A percentile compares a stretch with the other conserved stretches of the same genome.
Evolutionary conservation across 306 rosid species (phyloP).

Genomic region (Astragalus membranaceus): DNA sequence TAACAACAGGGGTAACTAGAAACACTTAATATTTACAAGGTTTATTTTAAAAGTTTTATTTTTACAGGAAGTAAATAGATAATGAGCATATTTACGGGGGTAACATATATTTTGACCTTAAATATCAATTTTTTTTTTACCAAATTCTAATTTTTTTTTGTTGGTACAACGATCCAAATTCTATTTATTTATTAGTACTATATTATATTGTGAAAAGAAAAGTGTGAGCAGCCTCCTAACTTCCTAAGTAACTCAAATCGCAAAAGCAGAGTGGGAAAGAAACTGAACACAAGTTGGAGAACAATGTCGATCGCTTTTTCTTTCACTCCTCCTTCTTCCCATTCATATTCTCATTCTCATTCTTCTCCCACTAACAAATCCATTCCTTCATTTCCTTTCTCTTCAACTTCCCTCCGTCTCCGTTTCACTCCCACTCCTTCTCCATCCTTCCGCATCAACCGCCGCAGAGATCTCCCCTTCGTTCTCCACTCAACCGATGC

Average conservation of each 20-base stretch:
- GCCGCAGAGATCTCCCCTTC: slow-evolving; percentile 14
- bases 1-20: no score
- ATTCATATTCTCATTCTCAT: slow-evolving; percentile 7
- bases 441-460: slow-evolving; percentile 9
- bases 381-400: not conserved
- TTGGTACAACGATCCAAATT: no score
- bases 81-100: no score
- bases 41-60: no score
- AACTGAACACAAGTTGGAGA: not conserved
- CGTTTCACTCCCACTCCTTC: slow-evolving; percentile 19
- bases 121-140: no score
- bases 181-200: no score
- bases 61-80: no score
- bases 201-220: not conserved
- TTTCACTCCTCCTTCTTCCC: slow-evolving; percentile 25
- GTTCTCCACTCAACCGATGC: slow-evolving; percentile 10
- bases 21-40: no score
- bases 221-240: not conserved
- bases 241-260: not conserved
- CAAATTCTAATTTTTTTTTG: no score
- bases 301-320: slow-evolving; percentile 68
- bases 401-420: slow-evolving; percentile 15
- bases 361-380: slow-evolving; percentile 30
- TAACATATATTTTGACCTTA: no score
- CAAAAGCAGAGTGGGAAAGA: not conserved